These are phyloP conservation scores for Apiospora phragmitis DNA, from an alignment of 2,329 filamentous ascomycete genomes.

Conservation along the genomic window DNA sequence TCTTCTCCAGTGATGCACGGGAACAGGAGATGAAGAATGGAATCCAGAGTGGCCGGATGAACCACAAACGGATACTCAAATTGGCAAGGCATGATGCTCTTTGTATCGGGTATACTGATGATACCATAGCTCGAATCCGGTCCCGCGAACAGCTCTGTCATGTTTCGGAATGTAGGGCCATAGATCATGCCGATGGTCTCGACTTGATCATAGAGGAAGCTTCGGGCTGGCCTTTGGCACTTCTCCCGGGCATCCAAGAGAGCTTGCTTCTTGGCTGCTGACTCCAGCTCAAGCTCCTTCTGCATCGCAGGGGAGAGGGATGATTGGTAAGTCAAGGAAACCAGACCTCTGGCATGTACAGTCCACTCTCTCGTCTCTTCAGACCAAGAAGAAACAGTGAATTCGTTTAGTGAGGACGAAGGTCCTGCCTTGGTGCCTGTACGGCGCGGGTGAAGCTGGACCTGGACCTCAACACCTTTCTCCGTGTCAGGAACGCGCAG, in stretches of 20 bases:
- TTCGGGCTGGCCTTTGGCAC: background rate
- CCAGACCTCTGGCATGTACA: background rate
- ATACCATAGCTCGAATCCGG: background rate
- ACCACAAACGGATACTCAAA: conserved; percentile 41
- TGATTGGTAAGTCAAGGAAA: background rate
- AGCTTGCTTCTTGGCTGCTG: background rate
- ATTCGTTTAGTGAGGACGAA: background rate
- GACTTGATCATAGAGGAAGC: background rate
- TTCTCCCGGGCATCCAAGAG: background rate
- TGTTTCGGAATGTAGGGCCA: background rate
- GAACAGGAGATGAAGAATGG: conserved; percentile 49
- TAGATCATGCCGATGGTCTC: background rate
- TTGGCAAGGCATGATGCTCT: background rate
- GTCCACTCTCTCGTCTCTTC: background rate
- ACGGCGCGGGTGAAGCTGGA: background rate
- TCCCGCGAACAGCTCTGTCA: background rate
- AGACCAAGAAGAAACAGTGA: background rate
- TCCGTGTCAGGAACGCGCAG: background rate
- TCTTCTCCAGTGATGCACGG: background rate
- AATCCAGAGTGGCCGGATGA: conserved; percentile 59
- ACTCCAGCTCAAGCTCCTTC: background rate
- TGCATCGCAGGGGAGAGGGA: background rate
- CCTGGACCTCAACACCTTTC: background rate
- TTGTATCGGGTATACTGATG: background rate
- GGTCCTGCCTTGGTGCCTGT: background rate